Evolutionary conservation across 768 basidiomycete species (phyloP), one percentile per base, ranked within the genome.

Genomic region (Pisolithus tinctorius): DNA sequence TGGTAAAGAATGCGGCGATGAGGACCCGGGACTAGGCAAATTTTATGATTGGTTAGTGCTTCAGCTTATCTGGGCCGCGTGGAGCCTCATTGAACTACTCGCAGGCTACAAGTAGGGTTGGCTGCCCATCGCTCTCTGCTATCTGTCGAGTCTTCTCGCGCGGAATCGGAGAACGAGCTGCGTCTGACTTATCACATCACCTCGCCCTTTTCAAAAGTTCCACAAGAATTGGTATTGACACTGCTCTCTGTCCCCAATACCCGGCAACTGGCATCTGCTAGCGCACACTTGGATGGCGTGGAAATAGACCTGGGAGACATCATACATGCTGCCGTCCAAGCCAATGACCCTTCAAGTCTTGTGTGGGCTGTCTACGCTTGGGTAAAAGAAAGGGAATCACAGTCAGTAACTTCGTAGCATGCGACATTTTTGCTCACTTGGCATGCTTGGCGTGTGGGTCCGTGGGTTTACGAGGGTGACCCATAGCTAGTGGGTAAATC

Each of bases 81-180:
- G 37, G 23, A 38, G 27, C 47, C 26, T 7, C 17, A 26, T 23
- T 47, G 16, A 20, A 9, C 23, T 9, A 23, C 23, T 11, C 26
- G 31, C 55, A 91, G 91, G 88, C 86, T 84, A 57, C 82, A 80
- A 4, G 80, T 82, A 0, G 81, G 85, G 0, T 72, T 89, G 40
- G 66, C 73, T 2, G 67, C 89, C 6, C 87, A 93, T 54, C 79
- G 77, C 23, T 74, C 78, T 0, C 67, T 89, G 13, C 70, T 80
- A 41, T 77, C 77, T 41, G 76, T 93, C 55, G 70, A 78, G 49
- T 78, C 81, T 9, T 79, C 78, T 4, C 73, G 79, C 27, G 70
- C 77, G 1, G 75, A 74, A 26, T 82, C 88, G 1, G 87, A 89
- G 52, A 89, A 91, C 66, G 88, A 91, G 62, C 72, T 92, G 26